Percentiles rank a stretch among this genome's conserved stretches.
Conservation (phyloP, 345 rosid genomes). For the Passiflora organensis region DNA sequence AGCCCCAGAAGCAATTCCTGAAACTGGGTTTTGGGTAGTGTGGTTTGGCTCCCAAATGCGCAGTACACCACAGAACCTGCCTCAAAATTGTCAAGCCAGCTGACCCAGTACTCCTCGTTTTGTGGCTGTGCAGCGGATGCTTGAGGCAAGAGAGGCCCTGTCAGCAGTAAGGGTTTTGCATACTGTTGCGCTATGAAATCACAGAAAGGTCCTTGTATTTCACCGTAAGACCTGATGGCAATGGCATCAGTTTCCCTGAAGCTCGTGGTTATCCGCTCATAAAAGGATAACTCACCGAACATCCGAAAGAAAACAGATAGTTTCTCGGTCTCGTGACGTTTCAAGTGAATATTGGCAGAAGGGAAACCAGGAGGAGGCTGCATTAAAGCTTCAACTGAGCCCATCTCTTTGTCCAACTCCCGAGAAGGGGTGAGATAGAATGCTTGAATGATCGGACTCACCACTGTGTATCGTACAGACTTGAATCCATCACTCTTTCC, state of each 20-base stretch:
- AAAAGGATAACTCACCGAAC: not conserved
- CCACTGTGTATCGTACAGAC: not conserved
- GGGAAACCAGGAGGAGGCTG: not conserved
- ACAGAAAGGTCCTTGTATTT: not conserved
- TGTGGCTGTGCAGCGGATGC: not conserved
- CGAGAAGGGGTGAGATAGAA: not conserved
- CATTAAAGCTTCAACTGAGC: not conserved
- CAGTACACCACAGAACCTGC: not conserved
- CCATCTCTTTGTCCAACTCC: not conserved
- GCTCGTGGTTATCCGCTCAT: not conserved
- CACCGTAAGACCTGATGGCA: not conserved
- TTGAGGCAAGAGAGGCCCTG: not conserved
- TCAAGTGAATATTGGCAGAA: too few relatives aligned
- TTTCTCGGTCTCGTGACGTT: not conserved
- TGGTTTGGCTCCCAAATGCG: not conserved
- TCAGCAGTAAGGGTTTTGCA: not conserved
- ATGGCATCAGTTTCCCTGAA: not conserved
- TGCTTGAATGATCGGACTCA: not conserved
- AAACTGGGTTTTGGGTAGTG: constrained; percentile 3
- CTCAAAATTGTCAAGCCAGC: not conserved
- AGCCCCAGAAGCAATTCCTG: not conserved
- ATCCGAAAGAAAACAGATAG: not conserved
- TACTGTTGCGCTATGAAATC: not conserved
- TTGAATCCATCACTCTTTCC: too few relatives aligned
- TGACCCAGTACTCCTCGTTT: not conserved